A percentile compares a stretch with the other conserved stretches of the same genome.
Evolutionary conservation across 768 basidiomycete species (phyloP).

Genomic region (Lentinula sp.): DNA sequence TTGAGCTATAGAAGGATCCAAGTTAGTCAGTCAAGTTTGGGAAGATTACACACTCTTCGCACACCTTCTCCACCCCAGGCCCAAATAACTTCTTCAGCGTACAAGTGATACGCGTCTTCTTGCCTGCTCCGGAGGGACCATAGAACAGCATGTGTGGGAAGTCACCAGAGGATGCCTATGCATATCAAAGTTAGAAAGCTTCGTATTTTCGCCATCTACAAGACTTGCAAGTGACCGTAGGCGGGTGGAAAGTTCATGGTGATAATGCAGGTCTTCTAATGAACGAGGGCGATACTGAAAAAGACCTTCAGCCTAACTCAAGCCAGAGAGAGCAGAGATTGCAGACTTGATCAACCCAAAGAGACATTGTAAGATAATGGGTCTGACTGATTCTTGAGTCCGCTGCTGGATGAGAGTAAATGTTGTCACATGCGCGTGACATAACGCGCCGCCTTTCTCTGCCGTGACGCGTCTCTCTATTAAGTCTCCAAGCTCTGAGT

Average conservation of each 20-base stretch:
- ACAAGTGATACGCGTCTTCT: slow-evolving; percentile 94
- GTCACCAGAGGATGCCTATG: slow-evolving; percentile 80
- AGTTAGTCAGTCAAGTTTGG: not conserved
- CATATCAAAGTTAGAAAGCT: slow-evolving; percentile 1
- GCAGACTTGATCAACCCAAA: slow-evolving; percentile 61
- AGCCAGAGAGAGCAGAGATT: not conserved
- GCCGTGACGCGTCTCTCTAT: no score
- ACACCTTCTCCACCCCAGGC: slow-evolving; percentile 85
- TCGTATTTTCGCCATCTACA: not conserved
- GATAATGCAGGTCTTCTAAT: slow-evolving; percentile 86
- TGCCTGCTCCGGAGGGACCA: slow-evolving; percentile 94
- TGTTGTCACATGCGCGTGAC: slow-evolving; percentile 15
- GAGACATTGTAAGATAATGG: slow-evolving; percentile 38
- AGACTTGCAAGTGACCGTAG: slow-evolving; percentile 68
- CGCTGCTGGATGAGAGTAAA: slow-evolving; percentile 1
- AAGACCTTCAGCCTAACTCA: not conserved
- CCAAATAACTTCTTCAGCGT: slow-evolving; percentile 89
- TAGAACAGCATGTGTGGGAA: slow-evolving; percentile 98
- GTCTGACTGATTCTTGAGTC: not conserved
- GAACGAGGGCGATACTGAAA: slow-evolving; percentile 79
- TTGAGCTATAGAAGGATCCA: slow-evolving; percentile 56
- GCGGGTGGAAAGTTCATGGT: slow-evolving; percentile 70
- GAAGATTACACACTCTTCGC: slow-evolving; percentile 10
- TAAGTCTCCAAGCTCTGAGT: no score
- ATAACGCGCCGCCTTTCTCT: slow-evolving; percentile 10